Percentiles rank a stretch among this genome's conserved stretches.
These are phyloP conservation scores for Persicaria maculosa DNA, from an alignment of 148 eudicot genomes.

Conservation along the genomic window DNA sequence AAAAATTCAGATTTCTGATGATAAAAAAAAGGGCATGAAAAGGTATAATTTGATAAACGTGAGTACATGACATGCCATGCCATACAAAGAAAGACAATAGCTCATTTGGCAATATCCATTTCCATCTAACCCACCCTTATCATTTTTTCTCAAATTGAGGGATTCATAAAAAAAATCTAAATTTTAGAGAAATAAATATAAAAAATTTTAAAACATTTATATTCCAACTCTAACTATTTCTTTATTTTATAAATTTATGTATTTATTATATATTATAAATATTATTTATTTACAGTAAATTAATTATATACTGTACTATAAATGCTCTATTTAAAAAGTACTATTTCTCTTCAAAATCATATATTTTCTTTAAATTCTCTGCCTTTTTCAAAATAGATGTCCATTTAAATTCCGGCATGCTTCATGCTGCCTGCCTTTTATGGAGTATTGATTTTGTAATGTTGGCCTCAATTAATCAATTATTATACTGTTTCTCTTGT, in stretches of 20 bases:
- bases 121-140: neutral
- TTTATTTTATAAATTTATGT: no score
- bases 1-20: neutral
- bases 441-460: neutral
- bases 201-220: no score
- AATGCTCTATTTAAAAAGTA: no score
- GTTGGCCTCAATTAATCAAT: neutral
- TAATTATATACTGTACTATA: no score
- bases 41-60: neutral
- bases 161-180: neutral
- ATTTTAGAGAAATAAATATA: no score
- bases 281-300: no score
- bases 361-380: no score
- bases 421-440: neutral
- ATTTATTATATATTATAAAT: no score
- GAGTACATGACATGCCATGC: neutral
- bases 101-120: neutral
- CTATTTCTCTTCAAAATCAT: no score
- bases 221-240: neutral
- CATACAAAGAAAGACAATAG: neutral
- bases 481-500: neutral
- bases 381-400: neutral
- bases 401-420: slow-evolving; percentile 3
- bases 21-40: neutral
- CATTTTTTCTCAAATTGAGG: neutral